These are phyloP conservation scores for Drechslera avenae DNA, from an alignment of 2,329 filamentous ascomycete genomes.

Conservation along the genomic window DNA sequence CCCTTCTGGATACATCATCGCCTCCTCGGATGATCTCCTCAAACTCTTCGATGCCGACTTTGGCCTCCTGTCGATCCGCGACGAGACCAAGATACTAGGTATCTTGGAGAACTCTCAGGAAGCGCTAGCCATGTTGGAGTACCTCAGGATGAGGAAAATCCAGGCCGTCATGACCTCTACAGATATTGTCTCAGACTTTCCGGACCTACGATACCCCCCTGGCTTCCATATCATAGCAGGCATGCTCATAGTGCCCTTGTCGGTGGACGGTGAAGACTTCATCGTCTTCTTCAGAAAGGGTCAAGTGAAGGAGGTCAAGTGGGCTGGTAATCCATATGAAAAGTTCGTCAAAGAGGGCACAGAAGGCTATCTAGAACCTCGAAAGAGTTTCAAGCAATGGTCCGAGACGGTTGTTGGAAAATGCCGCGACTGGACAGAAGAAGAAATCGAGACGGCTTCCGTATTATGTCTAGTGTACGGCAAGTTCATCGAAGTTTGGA, in stretches of 20 bases:
- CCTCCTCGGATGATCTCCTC: constrained; percentile 82
- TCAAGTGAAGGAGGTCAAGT: constrained; percentile 77
- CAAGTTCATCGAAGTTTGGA: constrained; percentile 90
- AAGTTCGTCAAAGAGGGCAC: constrained; percentile 76
- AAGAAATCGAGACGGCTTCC: constrained; percentile 86
- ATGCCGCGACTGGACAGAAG: constrained; percentile 85
- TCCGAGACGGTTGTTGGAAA: constrained; percentile 80
- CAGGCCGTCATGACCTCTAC: constrained; percentile 78
- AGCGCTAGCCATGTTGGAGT: constrained; percentile 81
- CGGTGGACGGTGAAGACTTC: constrained; percentile 76
- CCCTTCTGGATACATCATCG: constrained; percentile 87
- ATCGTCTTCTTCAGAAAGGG: constrained; percentile 89
- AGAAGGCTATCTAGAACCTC: constrained; percentile 74
- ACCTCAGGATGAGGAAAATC: constrained; percentile 75
- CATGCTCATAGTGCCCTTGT: constrained; percentile 80
- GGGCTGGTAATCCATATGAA: constrained; percentile 86
- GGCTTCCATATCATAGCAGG: constrained; percentile 81
- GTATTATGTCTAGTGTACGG: constrained; percentile 87
- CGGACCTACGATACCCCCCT: constrained; percentile 77
- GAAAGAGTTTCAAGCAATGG: constrained; percentile 81
- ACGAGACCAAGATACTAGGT: constrained; percentile 88
- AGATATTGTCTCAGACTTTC: constrained; percentile 77
- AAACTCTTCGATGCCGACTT: constrained; percentile 87
- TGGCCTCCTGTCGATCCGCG: constrained; percentile 79
- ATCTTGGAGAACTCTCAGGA: constrained; percentile 78